Percentiles rank a stretch among this genome's conserved stretches.
These are phyloP conservation scores for Macaranga tanarius DNA, from an alignment of 441 rosid genomes.

Conservation along the genomic window DNA sequence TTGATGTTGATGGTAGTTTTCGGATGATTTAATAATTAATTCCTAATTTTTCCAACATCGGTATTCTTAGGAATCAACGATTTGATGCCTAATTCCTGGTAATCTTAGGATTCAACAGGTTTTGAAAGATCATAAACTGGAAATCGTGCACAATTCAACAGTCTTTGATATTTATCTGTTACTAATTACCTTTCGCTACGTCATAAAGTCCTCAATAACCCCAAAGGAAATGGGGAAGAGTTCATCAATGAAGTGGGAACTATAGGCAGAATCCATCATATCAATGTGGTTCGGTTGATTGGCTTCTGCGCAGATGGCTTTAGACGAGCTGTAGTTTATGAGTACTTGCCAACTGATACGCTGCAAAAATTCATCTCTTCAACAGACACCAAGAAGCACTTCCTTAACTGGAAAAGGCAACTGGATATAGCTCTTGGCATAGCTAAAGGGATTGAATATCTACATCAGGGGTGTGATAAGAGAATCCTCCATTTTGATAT, in stretches of 20 bases:
- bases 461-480: constrained; percentile 14
- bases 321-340: background rate
- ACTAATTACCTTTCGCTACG: too few relatives aligned
- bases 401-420: constrained; percentile 7
- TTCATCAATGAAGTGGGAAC: background rate
- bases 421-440: background rate
- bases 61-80: too few relatives aligned
- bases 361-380: background rate
- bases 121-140: too few relatives aligned
- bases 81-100: too few relatives aligned
- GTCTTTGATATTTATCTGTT: too few relatives aligned
- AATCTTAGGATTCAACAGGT: too few relatives aligned
- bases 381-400: background rate
- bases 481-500: constrained; percentile 19
- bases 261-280: too few relatives aligned
- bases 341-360: background rate
- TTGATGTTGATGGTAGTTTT: too few relatives aligned
- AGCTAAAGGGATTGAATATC: constrained; percentile 15
- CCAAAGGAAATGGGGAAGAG: background rate
- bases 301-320: background rate
- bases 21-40: too few relatives aligned
- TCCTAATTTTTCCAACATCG: too few relatives aligned
- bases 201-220: too few relatives aligned
- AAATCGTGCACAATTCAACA: too few relatives aligned
- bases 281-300: background rate